These are phyloP conservation scores for Russula sp. DNA, from an alignment of 768 basidiomycete genomes.

Conservation along the genomic window DNA sequence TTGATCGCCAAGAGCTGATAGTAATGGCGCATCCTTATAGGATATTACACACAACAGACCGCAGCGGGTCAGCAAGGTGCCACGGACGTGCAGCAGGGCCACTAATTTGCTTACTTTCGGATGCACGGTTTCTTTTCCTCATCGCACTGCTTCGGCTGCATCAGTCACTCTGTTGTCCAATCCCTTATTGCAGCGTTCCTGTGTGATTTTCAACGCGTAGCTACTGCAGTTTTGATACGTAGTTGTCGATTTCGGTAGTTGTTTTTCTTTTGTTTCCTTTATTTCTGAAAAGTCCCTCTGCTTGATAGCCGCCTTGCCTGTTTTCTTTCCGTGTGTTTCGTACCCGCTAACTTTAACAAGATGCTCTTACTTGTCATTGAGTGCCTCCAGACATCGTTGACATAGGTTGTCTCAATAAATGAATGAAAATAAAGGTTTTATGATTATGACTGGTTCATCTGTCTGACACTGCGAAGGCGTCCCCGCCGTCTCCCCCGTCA, in stretches of 20 bases:
- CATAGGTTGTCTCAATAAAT: background rate
- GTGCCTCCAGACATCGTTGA: background rate
- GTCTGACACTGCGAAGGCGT: constrained; percentile 4
- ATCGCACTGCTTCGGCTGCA: constrained; percentile 9
- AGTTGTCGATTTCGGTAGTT: constrained; percentile 9
- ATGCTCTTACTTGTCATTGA: constrained; percentile 3
- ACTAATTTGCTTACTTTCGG: constrained; percentile 12
- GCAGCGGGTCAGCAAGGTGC: constrained; percentile 50
- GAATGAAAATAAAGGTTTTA: background rate
- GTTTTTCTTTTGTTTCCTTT: constrained; percentile 33
- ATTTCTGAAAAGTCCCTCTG: constrained; percentile 19
- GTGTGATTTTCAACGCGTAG: constrained; percentile 11
- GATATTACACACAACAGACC: constrained; percentile 75
- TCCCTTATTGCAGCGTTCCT: background rate
- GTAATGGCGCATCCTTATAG: constrained; percentile 31
- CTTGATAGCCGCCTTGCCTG: background rate
- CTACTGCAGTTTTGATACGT: constrained; percentile 7
- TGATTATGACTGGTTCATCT: background rate
- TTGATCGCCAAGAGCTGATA: background rate
- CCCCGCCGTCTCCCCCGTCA: constrained; percentile 14
- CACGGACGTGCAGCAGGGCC: constrained; percentile 39
- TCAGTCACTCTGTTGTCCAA: constrained; percentile 12
- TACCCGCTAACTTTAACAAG: constrained; percentile 15
- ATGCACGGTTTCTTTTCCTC: background rate
- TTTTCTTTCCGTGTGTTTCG: background rate